These are phyloP conservation scores for Aspergillus tanneri DNA, from an alignment of 2,329 filamentous ascomycete genomes.

Conservation along the genomic window DNA sequence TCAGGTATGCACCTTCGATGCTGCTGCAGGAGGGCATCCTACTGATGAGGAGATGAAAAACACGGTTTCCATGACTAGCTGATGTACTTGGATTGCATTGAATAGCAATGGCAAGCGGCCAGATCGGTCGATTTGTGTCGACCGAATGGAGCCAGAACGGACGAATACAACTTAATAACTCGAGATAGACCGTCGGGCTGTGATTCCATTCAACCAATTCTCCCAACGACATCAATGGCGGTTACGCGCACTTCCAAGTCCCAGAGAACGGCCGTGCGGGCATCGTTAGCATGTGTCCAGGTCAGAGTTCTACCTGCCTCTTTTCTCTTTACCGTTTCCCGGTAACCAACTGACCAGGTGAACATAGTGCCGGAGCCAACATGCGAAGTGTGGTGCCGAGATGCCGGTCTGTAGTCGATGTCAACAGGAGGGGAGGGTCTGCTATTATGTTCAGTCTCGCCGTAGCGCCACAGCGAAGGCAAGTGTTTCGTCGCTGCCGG, in stretches of 20 bases:
- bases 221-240: background rate
- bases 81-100: background rate
- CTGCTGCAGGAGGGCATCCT: background rate
- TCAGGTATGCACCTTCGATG: background rate
- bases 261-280: background rate
- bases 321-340: background rate
- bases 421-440: background rate
- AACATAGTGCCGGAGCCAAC: background rate
- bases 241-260: background rate
- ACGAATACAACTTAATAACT: background rate
- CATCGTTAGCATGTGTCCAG: background rate
- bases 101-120: background rate
- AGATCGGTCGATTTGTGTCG: background rate
- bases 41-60: background rate
- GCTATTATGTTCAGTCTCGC: background rate
- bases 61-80: background rate
- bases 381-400: background rate
- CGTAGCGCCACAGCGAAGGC: background rate
- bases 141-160: background rate
- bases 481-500: background rate
- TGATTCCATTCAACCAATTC: background rate
- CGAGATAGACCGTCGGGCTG: background rate
- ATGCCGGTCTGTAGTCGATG: background rate
- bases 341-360: background rate
- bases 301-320: background rate